phyloP scores from a whole-genome alignment of 2,329 filamentous ascomycete genomes.

The Dothideomycetidae sp. region DNA sequence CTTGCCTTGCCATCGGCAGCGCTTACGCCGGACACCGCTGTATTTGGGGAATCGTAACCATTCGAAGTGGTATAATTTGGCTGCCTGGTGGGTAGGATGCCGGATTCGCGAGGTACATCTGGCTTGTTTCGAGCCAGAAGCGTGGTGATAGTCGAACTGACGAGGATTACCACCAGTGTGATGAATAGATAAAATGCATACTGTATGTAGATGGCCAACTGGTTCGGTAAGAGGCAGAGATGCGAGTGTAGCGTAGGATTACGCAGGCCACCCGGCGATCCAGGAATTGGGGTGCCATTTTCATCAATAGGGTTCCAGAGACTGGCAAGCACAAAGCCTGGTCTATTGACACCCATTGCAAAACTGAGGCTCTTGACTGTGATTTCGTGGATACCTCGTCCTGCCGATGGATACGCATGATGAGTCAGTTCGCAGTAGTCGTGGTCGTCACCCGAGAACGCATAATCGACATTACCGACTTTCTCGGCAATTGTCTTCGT shows the following conservation, averaged over 20 bases:
- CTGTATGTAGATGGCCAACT: slow-evolving; percentile 67
- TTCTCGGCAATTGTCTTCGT: slow-evolving; percentile 62
- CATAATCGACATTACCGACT: slow-evolving; percentile 67
- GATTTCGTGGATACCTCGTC: slow-evolving; percentile 54
- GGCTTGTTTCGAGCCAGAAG: slow-evolving; percentile 12
- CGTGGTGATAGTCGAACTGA: slow-evolving; percentile 29
- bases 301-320: slow-evolving; percentile 80
- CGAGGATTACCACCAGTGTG: slow-evolving; percentile 34
- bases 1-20: slow-evolving; percentile 16
- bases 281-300: slow-evolving; percentile 14
- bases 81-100: slow-evolving; percentile 21
- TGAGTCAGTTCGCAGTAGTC: slow-evolving; percentile 92
- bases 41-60: slow-evolving; percentile 14
- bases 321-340: slow-evolving; percentile 77
- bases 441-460: slow-evolving; percentile 94
- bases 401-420: slow-evolving; percentile 45
- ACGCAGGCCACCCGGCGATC: slow-evolving; percentile 15
- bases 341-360: slow-evolving; percentile 86
- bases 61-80: slow-evolving; percentile 15
- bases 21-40: slow-evolving; percentile 12
- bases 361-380: slow-evolving; percentile 92
- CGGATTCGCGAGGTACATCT: slow-evolving; percentile 9
- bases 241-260: slow-evolving; percentile 65
- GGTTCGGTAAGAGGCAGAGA: slow-evolving; percentile 79
- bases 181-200: slow-evolving; percentile 52